A percentile compares a stretch with the other conserved stretches of the same genome.
phyloP scores from a whole-genome alignment of 179 eudicot genomes.

The Vitellaria paradoxa region DNA sequence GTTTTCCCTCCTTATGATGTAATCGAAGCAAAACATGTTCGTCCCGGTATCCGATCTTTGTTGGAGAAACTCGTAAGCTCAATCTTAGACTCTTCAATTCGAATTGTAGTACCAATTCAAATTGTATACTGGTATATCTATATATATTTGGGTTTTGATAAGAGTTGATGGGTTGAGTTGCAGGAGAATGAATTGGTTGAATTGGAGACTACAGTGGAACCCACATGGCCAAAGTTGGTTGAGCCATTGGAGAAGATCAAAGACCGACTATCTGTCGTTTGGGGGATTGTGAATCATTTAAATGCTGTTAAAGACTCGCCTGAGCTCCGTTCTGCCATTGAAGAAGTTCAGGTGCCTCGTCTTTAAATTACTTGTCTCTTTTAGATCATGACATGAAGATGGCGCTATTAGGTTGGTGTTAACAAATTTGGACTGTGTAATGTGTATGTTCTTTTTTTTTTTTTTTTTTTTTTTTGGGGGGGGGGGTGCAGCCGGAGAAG shows the following conservation, averaged over 20 bases:
- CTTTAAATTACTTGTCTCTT: neutral
- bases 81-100: neutral
- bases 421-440: neutral
- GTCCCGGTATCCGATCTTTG: conserved; percentile 25
- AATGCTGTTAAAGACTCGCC: conserved; percentile 30
- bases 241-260: conserved; percentile 28
- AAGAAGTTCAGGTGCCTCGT: conserved; percentile 24
- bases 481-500: conserved; percentile 28
- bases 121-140: too few species aligned
- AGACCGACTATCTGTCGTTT: conserved; percentile 26
- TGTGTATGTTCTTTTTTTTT: neutral
- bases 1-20: conserved; percentile 27
- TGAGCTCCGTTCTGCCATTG: conserved; percentile 26
- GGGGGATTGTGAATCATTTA: conserved; percentile 36
- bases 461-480: too few species aligned
- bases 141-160: neutral
- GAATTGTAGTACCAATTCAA: too few species aligned
- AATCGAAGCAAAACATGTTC: conserved; percentile 22
- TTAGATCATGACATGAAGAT: neutral
- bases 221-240: conserved; percentile 28
- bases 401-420: neutral
- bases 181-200: conserved; percentile 31
- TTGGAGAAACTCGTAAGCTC: conserved; percentile 23
- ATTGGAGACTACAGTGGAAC: conserved; percentile 26
- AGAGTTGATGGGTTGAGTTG: conserved; percentile 8